Conservation (phyloP, 805 yeast species). For the Lachancea waltii region DNA sequence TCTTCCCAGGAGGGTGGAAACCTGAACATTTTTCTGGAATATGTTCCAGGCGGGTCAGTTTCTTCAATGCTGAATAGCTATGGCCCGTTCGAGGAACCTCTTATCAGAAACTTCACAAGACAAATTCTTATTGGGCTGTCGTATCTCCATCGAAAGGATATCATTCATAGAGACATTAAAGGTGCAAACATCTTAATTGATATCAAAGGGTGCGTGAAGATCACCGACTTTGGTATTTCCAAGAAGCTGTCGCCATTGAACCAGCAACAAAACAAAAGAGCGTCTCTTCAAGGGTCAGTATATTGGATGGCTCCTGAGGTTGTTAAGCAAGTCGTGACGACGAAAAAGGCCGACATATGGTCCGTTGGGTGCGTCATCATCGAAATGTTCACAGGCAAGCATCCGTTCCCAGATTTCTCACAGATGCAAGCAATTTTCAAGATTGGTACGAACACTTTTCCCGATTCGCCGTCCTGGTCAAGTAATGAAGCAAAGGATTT, state of each 20-base stretch:
- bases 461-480: conserved; percentile 70
- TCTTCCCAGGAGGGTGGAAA: conserved; percentile 66
- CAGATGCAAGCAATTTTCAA: conserved; percentile 97
- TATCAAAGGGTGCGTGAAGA: conserved; percentile 73
- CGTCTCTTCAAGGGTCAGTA: conserved; percentile 88
- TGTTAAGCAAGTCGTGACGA: conserved; percentile 85
- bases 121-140: conserved; percentile 72
- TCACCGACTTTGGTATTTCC: conserved; percentile 83
- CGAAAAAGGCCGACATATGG: conserved; percentile 95
- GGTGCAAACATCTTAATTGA: conserved; percentile 84
- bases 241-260: conserved; percentile 55
- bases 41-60: conserved; percentile 69
- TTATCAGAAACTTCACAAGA: conserved; percentile 61
- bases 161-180: conserved; percentile 81
- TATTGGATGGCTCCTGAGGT: conserved; percentile 99
- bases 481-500: conserved; percentile 65
- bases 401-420: conserved; percentile 90
- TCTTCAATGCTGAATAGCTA: conserved; percentile 64
- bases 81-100: conserved; percentile 75
- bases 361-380: conserved; percentile 90
- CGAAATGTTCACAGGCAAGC: conserved; percentile 94
- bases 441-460: conserved; percentile 80
- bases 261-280: conserved; percentile 45
- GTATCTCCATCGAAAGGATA: conserved; percentile 67
- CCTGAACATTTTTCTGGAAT: conserved; percentile 74